Conservation (phyloP, 495 filamentous ascomycete genomes). For the Hamigera avellanea region DNA sequence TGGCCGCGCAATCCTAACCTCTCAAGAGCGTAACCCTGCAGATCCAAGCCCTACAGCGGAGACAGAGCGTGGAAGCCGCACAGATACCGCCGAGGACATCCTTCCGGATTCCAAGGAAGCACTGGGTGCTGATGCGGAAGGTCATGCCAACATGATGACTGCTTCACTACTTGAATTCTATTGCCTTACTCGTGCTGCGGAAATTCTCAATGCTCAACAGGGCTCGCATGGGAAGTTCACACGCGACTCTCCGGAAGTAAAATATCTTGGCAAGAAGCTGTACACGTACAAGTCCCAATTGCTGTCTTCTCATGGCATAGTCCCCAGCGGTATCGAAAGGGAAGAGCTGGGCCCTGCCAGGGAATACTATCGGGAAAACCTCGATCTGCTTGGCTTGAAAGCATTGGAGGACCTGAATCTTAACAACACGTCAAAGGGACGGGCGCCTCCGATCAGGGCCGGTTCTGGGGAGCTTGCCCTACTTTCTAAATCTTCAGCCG, state of each 20-base stretch:
- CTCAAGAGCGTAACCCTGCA: background rate
- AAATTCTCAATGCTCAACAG: conserved; percentile 30
- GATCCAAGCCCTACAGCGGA: conserved; percentile 1
- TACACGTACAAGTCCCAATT: conserved; percentile 32
- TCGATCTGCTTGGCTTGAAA: conserved; percentile 27
- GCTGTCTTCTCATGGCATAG: conserved; percentile 25
- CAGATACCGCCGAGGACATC: conserved; percentile 7
- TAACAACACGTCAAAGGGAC: conserved; percentile 6
- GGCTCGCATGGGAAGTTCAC: conserved; percentile 22
- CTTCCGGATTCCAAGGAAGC: conserved; percentile 12
- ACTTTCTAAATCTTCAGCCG: conserved; percentile 8
- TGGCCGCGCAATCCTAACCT: too few relatives aligned
- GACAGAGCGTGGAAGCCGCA: conserved; percentile 1
- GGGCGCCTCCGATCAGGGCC: conserved; percentile 7
- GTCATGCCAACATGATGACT: conserved; percentile 34
- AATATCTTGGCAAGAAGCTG: conserved; percentile 29
- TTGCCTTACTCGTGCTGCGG: conserved; percentile 31
- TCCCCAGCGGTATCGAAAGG: conserved; percentile 27
- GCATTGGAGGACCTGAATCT: conserved; percentile 26
- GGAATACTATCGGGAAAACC: conserved; percentile 32
- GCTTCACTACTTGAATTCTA: conserved; percentile 34
- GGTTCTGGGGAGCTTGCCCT: conserved; percentile 12
- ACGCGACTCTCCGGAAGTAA: conserved; percentile 32
- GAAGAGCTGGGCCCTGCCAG: conserved; percentile 24
- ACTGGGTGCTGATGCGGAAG: conserved; percentile 18